Evolutionary conservation across 2,329 filamentous ascomycete genomes (phyloP), one percentile per base, ranked within the genome.

Genomic region (Malbranchea zuffiana): DNA sequence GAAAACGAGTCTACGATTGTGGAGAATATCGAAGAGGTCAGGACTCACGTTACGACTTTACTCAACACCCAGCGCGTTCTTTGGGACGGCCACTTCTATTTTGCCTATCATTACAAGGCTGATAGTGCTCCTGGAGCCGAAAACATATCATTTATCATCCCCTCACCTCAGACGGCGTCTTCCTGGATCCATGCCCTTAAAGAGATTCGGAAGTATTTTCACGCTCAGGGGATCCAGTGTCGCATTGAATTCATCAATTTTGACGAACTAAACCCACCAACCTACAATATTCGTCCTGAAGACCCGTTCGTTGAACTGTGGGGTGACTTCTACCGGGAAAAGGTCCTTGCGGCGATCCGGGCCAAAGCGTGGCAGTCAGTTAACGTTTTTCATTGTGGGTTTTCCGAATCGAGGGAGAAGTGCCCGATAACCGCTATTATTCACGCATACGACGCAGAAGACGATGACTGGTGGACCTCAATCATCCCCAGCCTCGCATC

Each of bases 301-400:
- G 16, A 20, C 16, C 30, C 30, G 7, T 6, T 8, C 12, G 30
- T 32, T 11, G 30, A 32, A 10, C 30, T 32, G 10, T 32, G 30
- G 30, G 13, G 21, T 12, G 8, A 8, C 5, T 17, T 32, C 15
- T 20, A 32, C 15, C 18, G 8, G 17, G 30, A 32, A 18, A 8
- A 32, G n/a, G n/a, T 32, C 6, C 30, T 32, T 12, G 17, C 30
- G 1, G 30, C 15, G 6, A 19, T 32, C 13, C n/a, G 13, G 11
- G 11, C 11, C 16, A 32, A 13, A 19, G 8, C n/a, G 11, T 32
- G 30, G 30, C 30, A 32, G 16, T 19, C 30, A 17, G 30, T 32
- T 16, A 32, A 32, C 21, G 30, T 32, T 8, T 19, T 32, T 2
- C 30, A 32, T 20, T 12, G 30, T 19, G 13, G 30, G n/a, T 32